Percentiles rank a stretch among this genome's conserved stretches.
These are phyloP conservation scores for Dactylis glomerata DNA, from an alignment of 176 grass and related monocot genomes.

Conservation along the genomic window DNA sequence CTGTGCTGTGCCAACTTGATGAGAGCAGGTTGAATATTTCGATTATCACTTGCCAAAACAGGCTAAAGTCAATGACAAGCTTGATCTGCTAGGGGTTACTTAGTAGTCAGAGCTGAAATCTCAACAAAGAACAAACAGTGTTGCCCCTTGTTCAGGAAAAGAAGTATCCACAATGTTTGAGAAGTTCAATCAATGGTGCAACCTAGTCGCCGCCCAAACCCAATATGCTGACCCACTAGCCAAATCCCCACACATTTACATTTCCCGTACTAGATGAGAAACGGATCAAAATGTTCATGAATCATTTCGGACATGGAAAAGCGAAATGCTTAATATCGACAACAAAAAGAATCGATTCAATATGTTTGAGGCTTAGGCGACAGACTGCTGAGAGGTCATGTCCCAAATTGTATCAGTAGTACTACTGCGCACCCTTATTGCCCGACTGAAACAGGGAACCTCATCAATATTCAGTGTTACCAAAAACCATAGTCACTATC, in stretches of 20 bases:
- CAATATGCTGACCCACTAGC: background rate
- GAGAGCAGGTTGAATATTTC: background rate
- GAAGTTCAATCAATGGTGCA: background rate
- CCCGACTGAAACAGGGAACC: conserved; percentile 19
- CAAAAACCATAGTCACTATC: conserved; percentile 30
- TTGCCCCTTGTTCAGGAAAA: background rate
- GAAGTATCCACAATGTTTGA: background rate
- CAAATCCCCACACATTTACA: background rate
- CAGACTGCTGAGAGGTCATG: background rate
- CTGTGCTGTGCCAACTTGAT: background rate
- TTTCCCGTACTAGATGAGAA: background rate
- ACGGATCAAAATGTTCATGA: background rate
- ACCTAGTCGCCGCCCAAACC: background rate
- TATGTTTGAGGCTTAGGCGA: background rate
- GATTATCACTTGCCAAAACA: background rate
- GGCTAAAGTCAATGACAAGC: background rate
- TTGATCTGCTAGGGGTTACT: background rate
- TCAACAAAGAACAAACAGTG: background rate
- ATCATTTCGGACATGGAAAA: background rate
- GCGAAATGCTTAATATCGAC: background rate
- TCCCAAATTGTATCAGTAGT: conserved; percentile 23
- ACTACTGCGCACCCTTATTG: conserved; percentile 31
- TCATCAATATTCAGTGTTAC: background rate
- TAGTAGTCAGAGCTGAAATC: background rate
- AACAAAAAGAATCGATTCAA: background rate